A percentile compares a stretch with the other conserved stretches of the same genome.
Evolutionary conservation across 768 basidiomycete genomes (phyloP).

Genomic region (Aureoboletus auriporus): DNA sequence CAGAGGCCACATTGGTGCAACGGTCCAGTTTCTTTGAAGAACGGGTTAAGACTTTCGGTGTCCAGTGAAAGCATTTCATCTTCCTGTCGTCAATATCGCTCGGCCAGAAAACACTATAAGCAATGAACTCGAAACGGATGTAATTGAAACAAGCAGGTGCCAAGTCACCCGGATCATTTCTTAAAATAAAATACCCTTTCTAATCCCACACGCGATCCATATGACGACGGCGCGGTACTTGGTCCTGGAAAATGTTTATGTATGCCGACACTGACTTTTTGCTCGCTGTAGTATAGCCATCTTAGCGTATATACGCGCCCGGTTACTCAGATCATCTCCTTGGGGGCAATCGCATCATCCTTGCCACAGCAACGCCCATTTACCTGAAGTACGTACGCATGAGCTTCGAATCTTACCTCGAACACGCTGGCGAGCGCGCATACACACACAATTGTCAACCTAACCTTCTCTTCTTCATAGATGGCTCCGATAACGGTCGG

Average conservation of each 20-base stretch:
- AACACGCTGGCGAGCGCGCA: not conserved
- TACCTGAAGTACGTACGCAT: slow-evolving; percentile 3
- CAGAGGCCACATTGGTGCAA: too few relatives aligned
- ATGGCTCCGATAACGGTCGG: slow-evolving; percentile 5
- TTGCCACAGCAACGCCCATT: slow-evolving; percentile 11
- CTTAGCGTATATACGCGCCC: not conserved
- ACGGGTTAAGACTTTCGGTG: not conserved
- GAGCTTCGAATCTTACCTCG: not conserved
- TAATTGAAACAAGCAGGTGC: slow-evolving; percentile 7
- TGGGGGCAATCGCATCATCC: not conserved
- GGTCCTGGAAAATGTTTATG: not conserved
- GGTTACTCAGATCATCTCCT: not conserved
- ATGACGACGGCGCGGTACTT: not conserved
- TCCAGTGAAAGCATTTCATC: too few relatives aligned
- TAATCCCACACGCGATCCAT: slow-evolving; percentile 5
- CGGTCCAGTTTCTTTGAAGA: not conserved
- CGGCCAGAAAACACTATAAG: not conserved
- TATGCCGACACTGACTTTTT: slow-evolving; percentile 1
- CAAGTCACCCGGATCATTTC: not conserved
- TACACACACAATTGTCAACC: not conserved
- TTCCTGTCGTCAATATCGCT: not conserved
- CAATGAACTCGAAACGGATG: not conserved
- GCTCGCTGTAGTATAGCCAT: not conserved
- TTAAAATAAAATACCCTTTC: not conserved
- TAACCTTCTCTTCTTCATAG: slow-evolving; percentile 5